Base-by-base conservation (phyloP, 768 basidiomycete genomes). In the Kondoa malvinella region DNA sequence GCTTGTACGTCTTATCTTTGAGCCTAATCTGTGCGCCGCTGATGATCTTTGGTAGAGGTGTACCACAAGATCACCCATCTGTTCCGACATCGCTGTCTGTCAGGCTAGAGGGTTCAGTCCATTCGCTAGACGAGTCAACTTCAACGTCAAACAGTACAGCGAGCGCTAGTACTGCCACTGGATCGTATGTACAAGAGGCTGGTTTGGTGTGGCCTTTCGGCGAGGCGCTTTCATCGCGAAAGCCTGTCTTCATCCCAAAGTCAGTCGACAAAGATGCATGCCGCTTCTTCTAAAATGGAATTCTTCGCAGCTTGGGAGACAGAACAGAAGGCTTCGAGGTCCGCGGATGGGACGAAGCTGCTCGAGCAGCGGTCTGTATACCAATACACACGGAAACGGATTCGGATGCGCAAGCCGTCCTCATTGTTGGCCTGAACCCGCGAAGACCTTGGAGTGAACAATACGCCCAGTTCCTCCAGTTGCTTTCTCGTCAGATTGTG, bases 171-270 rank as follows among this genome's bases (percentile, higher is more conserved):
- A 27, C 59, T 29, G 58, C 15, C 26, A 25, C 32, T 34, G 26
- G 32, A 30, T 0, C 25, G 0, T 21, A 25, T 25, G 30, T 2
- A 4, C 3, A 4, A 0, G 50, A 64, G 0, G 60, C 8, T 1
- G 67, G 68, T 12, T 14, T 25, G 65, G 26, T 21, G 0, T 72
- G 72, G 72, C 72, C 72, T 2, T 71, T 72, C 67, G 68, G 69
- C 14, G 70, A 72, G 33, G 70, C 70, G 0, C 69, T 68, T 29
- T n/a, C 56, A 25, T 59, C 62, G 57, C 68, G 68, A 17, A 61
- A 71, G 12, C 67, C 70, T 3, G 67, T 70, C 34, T 63, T 59
- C 33, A 65, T 72, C 57, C 65, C 69, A 0, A 66, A n/a, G n/a
- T n/a, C n/a, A n/a, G n/a, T n/a, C n/a, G n/a, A n/a, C n/a, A n/a